Conservation (phyloP, 345 rosid genomes). For the Anacardium occidentale region DNA sequence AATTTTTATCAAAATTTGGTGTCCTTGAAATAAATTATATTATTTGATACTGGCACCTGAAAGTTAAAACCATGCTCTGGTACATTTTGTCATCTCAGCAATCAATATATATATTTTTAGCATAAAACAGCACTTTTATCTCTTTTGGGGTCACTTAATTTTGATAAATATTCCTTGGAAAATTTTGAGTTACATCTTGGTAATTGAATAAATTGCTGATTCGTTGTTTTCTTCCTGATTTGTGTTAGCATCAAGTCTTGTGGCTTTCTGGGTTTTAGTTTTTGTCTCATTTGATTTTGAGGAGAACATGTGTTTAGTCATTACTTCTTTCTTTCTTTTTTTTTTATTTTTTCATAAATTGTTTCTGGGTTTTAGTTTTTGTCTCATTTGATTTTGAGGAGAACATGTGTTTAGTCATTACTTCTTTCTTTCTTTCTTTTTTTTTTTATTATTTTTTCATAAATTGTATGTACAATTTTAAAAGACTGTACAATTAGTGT, state of each 20-base stretch:
- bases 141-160: background rate
- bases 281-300: background rate
- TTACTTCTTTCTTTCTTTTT: background rate
- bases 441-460: no score
- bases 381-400: background rate
- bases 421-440: background rate
- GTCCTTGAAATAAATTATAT: background rate
- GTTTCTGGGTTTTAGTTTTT: background rate
- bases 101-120: background rate
- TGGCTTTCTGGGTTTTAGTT: background rate
- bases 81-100: background rate
- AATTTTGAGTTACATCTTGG: background rate
- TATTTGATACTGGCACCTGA: background rate
- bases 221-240: constrained; percentile 1
- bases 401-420: background rate
- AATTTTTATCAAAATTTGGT: background rate
- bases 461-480: background rate
- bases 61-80: background rate
- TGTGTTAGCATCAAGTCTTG: background rate
- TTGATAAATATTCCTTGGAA: background rate
- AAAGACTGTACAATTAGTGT: constrained; percentile 2
- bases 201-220: background rate
- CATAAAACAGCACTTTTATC: background rate
- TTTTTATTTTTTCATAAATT: no score
- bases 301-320: constrained; percentile 1